Percentiles rank a stretch among this genome's conserved stretches.
These are phyloP conservation scores for Talaromyces thailandensis DNA, from an alignment of 495 filamentous ascomycete species.

Conservation along the genomic window DNA sequence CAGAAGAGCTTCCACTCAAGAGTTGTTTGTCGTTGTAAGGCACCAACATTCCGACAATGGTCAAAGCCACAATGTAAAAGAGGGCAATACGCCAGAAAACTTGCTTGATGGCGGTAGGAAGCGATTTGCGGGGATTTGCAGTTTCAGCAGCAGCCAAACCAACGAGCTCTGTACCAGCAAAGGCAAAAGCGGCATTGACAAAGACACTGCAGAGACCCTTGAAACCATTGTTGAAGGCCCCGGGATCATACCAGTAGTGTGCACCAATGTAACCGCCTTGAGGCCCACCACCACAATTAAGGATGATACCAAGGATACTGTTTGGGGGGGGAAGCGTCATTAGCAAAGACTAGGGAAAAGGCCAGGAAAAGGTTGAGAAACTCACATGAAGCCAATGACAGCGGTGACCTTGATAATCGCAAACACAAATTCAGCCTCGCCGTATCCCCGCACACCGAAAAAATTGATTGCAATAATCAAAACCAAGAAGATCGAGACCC, in stretches of 20 bases:
- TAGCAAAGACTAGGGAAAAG: constrained; percentile 1
- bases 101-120: constrained; percentile 83
- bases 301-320: constrained; percentile 68
- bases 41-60: constrained; percentile 65
- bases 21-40: constrained; percentile 57
- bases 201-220: constrained; percentile 91
- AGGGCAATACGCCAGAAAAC: constrained; percentile 93
- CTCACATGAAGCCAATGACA: constrained; percentile 81
- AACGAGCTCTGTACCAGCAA: constrained; percentile 89
- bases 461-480: constrained; percentile 73
- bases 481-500: constrained; percentile 75
- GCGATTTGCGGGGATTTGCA: constrained; percentile 74
- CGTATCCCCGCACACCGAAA: constrained; percentile 80
- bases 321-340: constrained; percentile 5
- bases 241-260: constrained; percentile 61
- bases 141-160: constrained; percentile 86
- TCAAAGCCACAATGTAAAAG: constrained; percentile 73
- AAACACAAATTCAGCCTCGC: constrained; percentile 87
- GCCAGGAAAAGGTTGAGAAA: constrained; percentile 11
- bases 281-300: constrained; percentile 58
- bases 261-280: constrained; percentile 64
- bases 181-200: constrained; percentile 87
- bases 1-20: constrained; percentile 40
- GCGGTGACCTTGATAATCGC: constrained; percentile 79
- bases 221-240: constrained; percentile 88